Evolutionary conservation across 352 stramenopile genomes (phyloP).

Genomic region (Globisporangium abappressorium): DNA sequence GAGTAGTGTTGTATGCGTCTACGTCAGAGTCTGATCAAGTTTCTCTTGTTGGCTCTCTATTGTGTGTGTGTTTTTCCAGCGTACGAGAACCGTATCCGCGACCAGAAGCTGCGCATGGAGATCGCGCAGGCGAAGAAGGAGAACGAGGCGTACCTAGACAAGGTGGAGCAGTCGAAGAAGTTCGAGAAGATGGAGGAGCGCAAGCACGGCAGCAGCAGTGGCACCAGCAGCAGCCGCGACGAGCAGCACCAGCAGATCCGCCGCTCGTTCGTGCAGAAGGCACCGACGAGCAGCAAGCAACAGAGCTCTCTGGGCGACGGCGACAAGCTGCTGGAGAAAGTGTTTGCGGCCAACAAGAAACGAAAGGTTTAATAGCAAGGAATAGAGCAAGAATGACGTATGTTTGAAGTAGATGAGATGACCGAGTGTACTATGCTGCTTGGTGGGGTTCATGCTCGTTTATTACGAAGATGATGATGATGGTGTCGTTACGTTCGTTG

Average conservation of each 20-base stretch:
- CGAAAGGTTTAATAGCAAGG: conserved; percentile 26
- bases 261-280: conserved; percentile 76
- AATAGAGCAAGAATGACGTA: background rate
- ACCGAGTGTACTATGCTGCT: background rate
- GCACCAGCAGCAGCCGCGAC: conserved; percentile 12
- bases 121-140: conserved; percentile 86
- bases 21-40: background rate
- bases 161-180: conserved; percentile 84
- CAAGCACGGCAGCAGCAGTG: conserved; percentile 41
- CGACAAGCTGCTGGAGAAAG: conserved; percentile 54
- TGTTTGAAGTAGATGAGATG: background rate
- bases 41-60: background rate
- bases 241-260: conserved; percentile 44
- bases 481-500: background rate
- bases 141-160: conserved; percentile 85
- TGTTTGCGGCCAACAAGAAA: conserved; percentile 68
- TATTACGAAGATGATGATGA: background rate
- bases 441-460: background rate
- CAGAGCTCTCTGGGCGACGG: conserved; percentile 49
- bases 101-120: conserved; percentile 84
- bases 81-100: conserved; percentile 85
- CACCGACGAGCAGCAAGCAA: conserved; percentile 65
- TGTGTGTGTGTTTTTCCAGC: conserved; percentile 17
- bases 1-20: background rate
- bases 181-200: conserved; percentile 84